Evolutionary conservation across 805 yeast species (phyloP), one percentile per base, ranked within the genome.

Genomic region (Sugiyamaella chiloensis): DNA sequence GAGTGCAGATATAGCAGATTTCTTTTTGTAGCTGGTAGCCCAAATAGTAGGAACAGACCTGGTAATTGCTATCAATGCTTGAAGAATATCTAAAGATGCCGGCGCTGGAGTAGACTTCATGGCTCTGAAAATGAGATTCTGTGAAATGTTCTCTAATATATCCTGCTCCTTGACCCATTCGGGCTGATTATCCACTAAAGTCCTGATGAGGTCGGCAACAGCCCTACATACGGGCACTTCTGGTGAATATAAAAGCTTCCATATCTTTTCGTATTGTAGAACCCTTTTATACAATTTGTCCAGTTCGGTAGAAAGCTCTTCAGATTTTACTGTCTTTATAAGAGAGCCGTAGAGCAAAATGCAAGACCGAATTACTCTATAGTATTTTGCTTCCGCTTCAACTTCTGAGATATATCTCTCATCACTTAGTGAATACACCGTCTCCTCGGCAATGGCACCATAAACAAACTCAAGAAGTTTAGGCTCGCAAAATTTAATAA

Each of bases 381-480:
- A 70, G 59, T 80, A 86, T 60, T 86, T 87, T 16, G 80, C 65
- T 24, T 70, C 69, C 0, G 86, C 74, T 51, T 88, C 95, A 39
- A 81, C 86, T 42, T 74, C 75, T 2, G 80, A 74, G 16, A 81
- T 75, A 55, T 78, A 80, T 47, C 96, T 71, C 59, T 82, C 85
- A 58, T 90, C 96, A 1, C 90, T 80, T 17, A 90, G 63, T 0
- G 88, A 75, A 12, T 76, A 80, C 3, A 73, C 74, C 2, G 78
- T 69, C 60, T 89, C 96, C 26, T 67, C 62, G 12, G 74, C 63
- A 6, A 87, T 57, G 0, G 78, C 70, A 29, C 80, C 78, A 37
- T 70, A 67, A 9, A 79, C 69, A 51, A 76, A 80, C 41, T 76
- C 76, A 14, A 85, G 54, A 11, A 87, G 74, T 45, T 77, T 83